Evolutionary conservation across 257 asterid genomes (phyloP), one percentile per base, ranked within the genome.

Genomic region (Plantago major): DNA sequence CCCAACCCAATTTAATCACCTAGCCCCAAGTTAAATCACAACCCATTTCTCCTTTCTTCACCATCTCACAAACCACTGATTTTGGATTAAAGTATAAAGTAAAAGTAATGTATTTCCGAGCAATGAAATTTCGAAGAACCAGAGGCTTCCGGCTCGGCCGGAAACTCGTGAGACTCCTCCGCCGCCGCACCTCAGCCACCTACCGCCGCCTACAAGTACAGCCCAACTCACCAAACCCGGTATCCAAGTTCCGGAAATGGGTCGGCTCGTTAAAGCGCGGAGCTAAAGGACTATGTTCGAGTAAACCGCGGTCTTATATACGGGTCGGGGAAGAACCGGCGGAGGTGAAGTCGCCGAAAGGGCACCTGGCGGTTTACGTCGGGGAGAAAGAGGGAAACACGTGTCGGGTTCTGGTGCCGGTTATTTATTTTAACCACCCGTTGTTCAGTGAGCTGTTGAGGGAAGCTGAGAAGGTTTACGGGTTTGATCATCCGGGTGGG

Each of bases 321-420:
- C 73, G 74, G 77, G 79, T 71, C 46, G 81, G 75, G 14, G 44
- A 59, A 65, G 77, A 73, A 55, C 67, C 70, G 55, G 22, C 70
- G 55, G 22, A 12, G 0, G 67, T 42, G 55, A 60, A 60, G 64
- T 72, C 79, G 1, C 93, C 92, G 0, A 77, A 77, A 44, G 95
- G 95, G 6, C 84, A 82, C 59, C 67, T 81, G 63, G 95, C 87
- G 12, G 89, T 87, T 57, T 84, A 84, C 79, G 86, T 87, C 49
- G 89, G 81, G 12, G 83, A 71, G 12, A 65, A 70, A 60, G 70
- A 76, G 11, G 86, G 73, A 1, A 84, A 75, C 67, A 45, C 82
- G 46, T 81, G 73, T 55, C 77, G 93, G 37, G 82, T 84, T n/a
- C 40, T 87, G 48, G 93, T 87, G 66, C 93, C 95, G 10, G 84